Conservation (phyloP, 805 yeast species). For the Trichomonascus vanleenenianus region DNA sequence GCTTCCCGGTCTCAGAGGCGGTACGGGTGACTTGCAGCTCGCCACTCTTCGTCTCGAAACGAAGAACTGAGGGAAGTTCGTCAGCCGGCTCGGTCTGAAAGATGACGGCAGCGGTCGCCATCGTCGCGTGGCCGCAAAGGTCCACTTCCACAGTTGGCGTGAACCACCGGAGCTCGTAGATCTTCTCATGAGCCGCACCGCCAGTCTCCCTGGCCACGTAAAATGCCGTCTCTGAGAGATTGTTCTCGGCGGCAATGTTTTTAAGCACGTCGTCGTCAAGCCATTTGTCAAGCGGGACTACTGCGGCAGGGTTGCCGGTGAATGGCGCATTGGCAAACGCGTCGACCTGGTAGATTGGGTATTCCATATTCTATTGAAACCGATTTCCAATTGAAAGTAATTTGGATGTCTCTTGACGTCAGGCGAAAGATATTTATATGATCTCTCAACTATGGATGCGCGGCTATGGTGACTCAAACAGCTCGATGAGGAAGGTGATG, state of each 20-base stretch:
- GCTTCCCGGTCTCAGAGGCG: not conserved
- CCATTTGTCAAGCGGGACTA: not conserved
- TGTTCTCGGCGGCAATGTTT: not conserved
- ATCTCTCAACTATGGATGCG: too few relatives aligned
- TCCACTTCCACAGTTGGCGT: not conserved
- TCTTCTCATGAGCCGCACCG: not conserved
- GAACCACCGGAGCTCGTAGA: not conserved
- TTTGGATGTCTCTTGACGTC: too few relatives aligned
- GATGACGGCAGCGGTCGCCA: not conserved
- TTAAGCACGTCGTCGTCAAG: not conserved
- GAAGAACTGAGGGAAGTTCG: not conserved
- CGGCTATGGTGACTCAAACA: too few relatives aligned
- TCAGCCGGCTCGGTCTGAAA: not conserved
- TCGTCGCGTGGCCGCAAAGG: not conserved
- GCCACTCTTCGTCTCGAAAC: not conserved
- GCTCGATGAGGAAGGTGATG: too few relatives aligned
- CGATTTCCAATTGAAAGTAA: too few relatives aligned
- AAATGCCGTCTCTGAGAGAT: not conserved
- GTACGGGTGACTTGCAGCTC: not conserved
- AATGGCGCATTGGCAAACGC: not conserved
- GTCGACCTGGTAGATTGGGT: not conserved
- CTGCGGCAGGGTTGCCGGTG: not conserved
- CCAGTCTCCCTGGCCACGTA: not conserved
- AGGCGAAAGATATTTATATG: too few relatives aligned
- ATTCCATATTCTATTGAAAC: too few relatives aligned